Evolutionary conservation across 768 basidiomycete genomes (phyloP).

Genomic region (Russula olivacea): DNA sequence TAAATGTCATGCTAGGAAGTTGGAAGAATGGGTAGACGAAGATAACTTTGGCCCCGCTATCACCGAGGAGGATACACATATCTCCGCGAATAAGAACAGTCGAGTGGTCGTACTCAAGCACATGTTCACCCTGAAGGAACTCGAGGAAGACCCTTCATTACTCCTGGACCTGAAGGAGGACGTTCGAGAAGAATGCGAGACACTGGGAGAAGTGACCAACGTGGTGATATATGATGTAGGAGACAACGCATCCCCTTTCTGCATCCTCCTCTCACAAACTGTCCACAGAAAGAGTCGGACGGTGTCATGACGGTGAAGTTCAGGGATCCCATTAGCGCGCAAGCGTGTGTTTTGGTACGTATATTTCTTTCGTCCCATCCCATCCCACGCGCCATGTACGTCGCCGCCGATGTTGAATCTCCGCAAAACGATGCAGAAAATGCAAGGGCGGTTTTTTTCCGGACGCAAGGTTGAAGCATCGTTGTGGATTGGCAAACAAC

Average conservation of each 20-base stretch:
- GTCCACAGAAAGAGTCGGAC: constrained; percentile 74
- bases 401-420: constrained; percentile 1
- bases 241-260: constrained; percentile 31
- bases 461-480: constrained; percentile 78
- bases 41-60: constrained; percentile 80
- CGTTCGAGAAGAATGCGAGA: constrained; percentile 88
- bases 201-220: constrained; percentile 91
- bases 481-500: constrained; percentile 74
- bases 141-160: constrained; percentile 79
- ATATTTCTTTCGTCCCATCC: background rate
- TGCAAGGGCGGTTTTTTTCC: constrained; percentile 89
- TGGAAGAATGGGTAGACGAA: constrained; percentile 91
- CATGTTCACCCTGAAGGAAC: constrained; percentile 86
- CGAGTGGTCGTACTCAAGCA: constrained; percentile 90
- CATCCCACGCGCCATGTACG: background rate
- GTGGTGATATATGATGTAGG: constrained; percentile 88
- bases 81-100: constrained; percentile 47
- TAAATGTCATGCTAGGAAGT: constrained; percentile 51
- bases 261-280: background rate
- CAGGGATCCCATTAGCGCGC: constrained; percentile 84
- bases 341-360: constrained; percentile 83
- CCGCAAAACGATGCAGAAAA: constrained; percentile 52
- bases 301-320: constrained; percentile 98
- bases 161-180: constrained; percentile 94
- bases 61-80: constrained; percentile 47